These are phyloP conservation scores for Phytopythium oedochilum DNA, from an alignment of 352 stramenopile species.

Conservation along the genomic window DNA sequence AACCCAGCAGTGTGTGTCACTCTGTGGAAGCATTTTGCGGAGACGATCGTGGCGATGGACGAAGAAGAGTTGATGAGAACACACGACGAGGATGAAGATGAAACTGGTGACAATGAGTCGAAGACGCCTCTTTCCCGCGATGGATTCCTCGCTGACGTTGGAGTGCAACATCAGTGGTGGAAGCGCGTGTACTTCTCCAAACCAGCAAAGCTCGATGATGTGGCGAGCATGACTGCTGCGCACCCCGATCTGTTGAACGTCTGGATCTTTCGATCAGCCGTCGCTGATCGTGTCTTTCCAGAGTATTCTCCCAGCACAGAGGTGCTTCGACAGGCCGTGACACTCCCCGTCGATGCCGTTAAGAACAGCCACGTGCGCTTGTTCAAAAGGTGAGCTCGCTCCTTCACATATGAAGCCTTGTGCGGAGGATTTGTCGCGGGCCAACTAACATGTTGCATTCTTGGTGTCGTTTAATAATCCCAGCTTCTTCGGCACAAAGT, in stretches of 20 bases:
- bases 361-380: conserved; percentile 29
- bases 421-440: background rate
- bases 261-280: conserved; percentile 38
- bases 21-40: conserved; percentile 53
- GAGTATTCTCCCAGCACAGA: conserved; percentile 15
- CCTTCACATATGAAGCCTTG: background rate
- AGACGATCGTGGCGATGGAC: conserved; percentile 41
- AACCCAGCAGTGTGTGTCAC: conserved; percentile 22
- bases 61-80: conserved; percentile 28
- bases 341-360: conserved; percentile 9
- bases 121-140: conserved; percentile 2
- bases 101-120: background rate
- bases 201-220: conserved; percentile 25
- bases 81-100: conserved; percentile 6
- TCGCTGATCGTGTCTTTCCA: conserved; percentile 37
- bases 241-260: conserved; percentile 26
- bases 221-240: conserved; percentile 14
- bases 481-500: conserved; percentile 24
- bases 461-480: too few relatives aligned
- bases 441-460: too few relatives aligned
- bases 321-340: conserved; percentile 20
- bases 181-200: conserved; percentile 51
- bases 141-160: conserved; percentile 26
- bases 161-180: conserved; percentile 44
- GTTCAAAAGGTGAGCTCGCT: conserved; percentile 33